phyloP scores from a whole-genome alignment of 1,284 basidiomycete genomes.

The Ganoderma sinense region DNA sequence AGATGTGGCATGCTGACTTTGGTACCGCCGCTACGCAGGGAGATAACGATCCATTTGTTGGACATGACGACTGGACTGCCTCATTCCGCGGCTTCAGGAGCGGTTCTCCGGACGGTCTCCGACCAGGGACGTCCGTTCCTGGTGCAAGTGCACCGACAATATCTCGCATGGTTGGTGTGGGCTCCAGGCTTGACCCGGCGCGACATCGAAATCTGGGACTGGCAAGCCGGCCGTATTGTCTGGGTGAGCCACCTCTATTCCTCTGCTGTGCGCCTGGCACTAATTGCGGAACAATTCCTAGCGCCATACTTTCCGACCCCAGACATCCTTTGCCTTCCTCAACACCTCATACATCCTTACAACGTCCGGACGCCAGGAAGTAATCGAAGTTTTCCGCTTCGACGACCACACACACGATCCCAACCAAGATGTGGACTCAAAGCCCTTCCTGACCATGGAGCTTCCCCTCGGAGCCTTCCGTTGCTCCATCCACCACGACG shows the following conservation, averaged over 20 bases:
- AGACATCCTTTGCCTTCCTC: conserved; percentile 13
- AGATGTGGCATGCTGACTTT: neutral
- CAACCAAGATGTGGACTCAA: neutral
- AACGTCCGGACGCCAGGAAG: conserved; percentile 15
- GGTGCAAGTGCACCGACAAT: conserved; percentile 8
- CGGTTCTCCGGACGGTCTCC: neutral
- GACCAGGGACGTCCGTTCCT: conserved; percentile 4
- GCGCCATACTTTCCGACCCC: conserved; percentile 8
- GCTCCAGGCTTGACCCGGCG: neutral
- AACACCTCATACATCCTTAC: conserved; percentile 11
- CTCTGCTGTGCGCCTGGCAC: no score
- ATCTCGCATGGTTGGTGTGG: conserved; percentile 11
- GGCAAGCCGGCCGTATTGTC: conserved; percentile 5
- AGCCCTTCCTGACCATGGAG: conserved; percentile 14
- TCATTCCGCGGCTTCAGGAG: conserved; percentile 2
- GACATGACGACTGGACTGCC: neutral
- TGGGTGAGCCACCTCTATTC: conserved; percentile 3
- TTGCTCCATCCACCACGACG: conserved; percentile 13
- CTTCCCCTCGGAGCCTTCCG: conserved; percentile 19
- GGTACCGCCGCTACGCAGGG: neutral
- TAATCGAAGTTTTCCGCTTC: conserved; percentile 6
- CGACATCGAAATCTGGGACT: conserved; percentile 15
- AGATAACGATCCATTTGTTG: conserved; percentile 5
- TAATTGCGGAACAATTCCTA: neutral
- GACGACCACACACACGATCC: neutral